These are phyloP conservation scores for Ascochyta fabae DNA, from an alignment of 2,329 filamentous ascomycete genomes.

Conservation along the genomic window DNA sequence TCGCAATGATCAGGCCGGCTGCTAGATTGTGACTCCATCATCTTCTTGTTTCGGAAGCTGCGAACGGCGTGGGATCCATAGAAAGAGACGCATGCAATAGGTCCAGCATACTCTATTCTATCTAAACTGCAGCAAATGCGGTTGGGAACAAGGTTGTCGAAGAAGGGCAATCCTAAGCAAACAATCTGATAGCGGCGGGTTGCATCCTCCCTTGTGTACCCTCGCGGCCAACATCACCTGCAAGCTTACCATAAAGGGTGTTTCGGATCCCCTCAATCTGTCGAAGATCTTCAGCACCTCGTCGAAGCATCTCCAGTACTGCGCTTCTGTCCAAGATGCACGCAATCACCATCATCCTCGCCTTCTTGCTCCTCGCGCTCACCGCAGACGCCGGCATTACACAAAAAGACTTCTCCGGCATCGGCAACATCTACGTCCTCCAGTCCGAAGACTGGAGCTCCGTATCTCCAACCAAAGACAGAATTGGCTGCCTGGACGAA, in stretches of 20 bases:
- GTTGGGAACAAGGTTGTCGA: not conserved
- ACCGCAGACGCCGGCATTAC: slow-evolving; percentile 25
- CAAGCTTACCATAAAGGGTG: not conserved
- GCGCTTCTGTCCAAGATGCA: slow-evolving; percentile 8
- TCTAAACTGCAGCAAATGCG: not conserved
- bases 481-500: slow-evolving; percentile 38
- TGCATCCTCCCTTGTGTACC: slow-evolving; percentile 9
- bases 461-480: slow-evolving; percentile 27
- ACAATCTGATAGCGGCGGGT: slow-evolving; percentile 6
- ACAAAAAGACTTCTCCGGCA: slow-evolving; percentile 39
- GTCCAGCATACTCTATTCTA: not conserved
- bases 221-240: not conserved
- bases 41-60: not conserved
- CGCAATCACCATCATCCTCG: slow-evolving; percentile 16
- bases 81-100: not conserved
- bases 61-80: not conserved
- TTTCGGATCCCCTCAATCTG: not conserved
- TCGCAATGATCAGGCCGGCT: not conserved
- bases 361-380: slow-evolving; percentile 15
- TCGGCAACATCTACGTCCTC: slow-evolving; percentile 40
- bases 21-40: slow-evolving; percentile 4
- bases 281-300: not conserved
- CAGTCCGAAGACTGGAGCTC: slow-evolving; percentile 36
- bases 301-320: not conserved
- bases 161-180: slow-evolving; percentile 1